Evolutionary conservation across 257 asterid species (phyloP).

Genomic region (Ligustrum vulgare): DNA sequence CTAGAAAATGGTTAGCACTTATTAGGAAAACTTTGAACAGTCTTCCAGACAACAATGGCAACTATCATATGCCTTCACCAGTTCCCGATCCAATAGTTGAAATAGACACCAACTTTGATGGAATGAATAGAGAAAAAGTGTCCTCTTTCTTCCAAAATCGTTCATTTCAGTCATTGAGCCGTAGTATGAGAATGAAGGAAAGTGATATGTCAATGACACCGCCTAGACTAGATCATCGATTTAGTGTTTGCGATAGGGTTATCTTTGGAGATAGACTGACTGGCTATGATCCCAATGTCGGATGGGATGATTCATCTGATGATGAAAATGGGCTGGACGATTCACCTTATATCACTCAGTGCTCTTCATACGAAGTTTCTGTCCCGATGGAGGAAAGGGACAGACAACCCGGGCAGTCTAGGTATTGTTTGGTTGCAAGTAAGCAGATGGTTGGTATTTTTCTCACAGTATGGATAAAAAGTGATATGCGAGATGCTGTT

Average conservation of each 20-base stretch:
- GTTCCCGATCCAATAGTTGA: slow-evolving; percentile 77
- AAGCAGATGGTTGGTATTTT: slow-evolving; percentile 98
- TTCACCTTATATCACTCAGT: slow-evolving; percentile 45
- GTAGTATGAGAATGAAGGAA: slow-evolving; percentile 75
- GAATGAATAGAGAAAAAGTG: slow-evolving; percentile 44
- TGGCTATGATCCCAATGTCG: slow-evolving; percentile 54
- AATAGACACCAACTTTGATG: slow-evolving; percentile 85
- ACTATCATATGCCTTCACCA: slow-evolving; percentile 73
- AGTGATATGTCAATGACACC: slow-evolving; percentile 51
- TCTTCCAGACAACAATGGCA: slow-evolving; percentile 64
- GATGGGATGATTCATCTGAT: slow-evolving; percentile 58
- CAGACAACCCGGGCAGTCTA: slow-evolving; percentile 46
- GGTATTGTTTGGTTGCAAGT: slow-evolving; percentile 86
- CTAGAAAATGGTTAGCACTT: slow-evolving; percentile 83
- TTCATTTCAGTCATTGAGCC: slow-evolving; percentile 72
- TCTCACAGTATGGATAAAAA: slow-evolving; percentile 85
- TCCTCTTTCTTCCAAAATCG: slow-evolving; percentile 66
- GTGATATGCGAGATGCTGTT: slow-evolving; percentile 69
- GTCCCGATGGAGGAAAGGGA: slow-evolving; percentile 58
- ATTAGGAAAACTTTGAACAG: slow-evolving; percentile 69
- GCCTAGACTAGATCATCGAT: slow-evolving; percentile 73
- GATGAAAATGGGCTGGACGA: slow-evolving; percentile 64
- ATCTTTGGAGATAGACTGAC: slow-evolving; percentile 55
- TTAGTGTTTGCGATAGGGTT: slow-evolving; percentile 79
- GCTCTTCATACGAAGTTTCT: slow-evolving; percentile 48